Evolutionary conservation across 2,329 filamentous ascomycete genomes (phyloP).

Genomic region (Metarhizium guizhouense): DNA sequence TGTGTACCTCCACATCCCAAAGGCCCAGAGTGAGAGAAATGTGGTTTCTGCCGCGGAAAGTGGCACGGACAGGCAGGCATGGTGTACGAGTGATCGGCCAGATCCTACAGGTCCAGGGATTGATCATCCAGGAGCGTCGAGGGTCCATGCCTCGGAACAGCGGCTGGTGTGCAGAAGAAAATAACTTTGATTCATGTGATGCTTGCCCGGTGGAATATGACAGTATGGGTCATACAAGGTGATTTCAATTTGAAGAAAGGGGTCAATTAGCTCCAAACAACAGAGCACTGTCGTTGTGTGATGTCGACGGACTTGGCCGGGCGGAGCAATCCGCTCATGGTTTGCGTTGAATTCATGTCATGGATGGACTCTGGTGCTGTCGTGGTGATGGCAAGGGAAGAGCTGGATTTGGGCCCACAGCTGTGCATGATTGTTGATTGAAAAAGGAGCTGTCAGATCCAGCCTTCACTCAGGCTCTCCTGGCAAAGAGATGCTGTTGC

Average conservation of each 20-base stretch:
- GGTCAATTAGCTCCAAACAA: not conserved
- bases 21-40: not conserved
- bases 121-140: not conserved
- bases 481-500: not conserved
- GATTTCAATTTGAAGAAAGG: not conserved
- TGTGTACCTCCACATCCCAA: not conserved
- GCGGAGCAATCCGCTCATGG: not conserved
- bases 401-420: not conserved
- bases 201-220: not conserved
- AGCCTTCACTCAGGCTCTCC: not conserved
- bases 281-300: not conserved
- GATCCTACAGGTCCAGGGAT: constrained; percentile 1
- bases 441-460: not conserved
- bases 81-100: not conserved
- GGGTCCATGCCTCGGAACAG: not conserved
- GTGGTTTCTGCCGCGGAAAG: not conserved
- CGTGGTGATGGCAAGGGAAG: not conserved
- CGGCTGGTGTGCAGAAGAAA: not conserved
- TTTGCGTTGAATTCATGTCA: not conserved
- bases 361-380: not conserved
- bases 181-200: not conserved
- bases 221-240: not conserved
- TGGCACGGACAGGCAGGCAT: not conserved
- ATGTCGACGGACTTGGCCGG: not conserved
- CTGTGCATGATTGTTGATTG: not conserved